Base-by-base conservation (phyloP, 345 rosid species). In the Chamaenerion angustifolium region DNA sequence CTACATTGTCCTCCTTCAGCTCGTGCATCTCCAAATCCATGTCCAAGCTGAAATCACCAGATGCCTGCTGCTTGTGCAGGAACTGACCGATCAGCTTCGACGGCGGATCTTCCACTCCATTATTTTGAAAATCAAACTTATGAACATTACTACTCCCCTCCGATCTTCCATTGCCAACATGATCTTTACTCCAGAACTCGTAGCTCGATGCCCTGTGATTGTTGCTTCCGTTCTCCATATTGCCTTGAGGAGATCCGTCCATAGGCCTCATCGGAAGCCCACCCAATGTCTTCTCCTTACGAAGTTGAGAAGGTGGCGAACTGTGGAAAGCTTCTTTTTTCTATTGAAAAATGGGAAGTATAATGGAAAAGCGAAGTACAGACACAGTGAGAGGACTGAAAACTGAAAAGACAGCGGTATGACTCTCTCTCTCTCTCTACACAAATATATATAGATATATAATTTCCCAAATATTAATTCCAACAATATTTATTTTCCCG, bases 161-260 rank as follows among this genome's bases (percentile, higher is more conserved):
- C 43, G 60, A 13, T 19, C 43, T 55, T 49, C 43, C 43, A 21
- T 40, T 19, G 31, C 16, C 47, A 4, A 23, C 57, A 1, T 50
- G 55, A 52, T 69, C 74, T 1, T 55, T 51, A 65, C 68, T 49
- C 69, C 69, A 63, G 40, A 80, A 79, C 51, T 64, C 82, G 57
- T 71, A 72, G 58, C 88, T 82, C 16, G 86, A 62, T 12, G 59
- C 94, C 56, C 88, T 74, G 92, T 78, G 72, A 51, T 82, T 63
- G 57, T 59, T 71, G 48, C 52, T 49, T 21, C 25, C 54, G n/a
- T 62, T 59, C 14, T 47, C 61, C 40, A 12, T 25, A 31, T 31
- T 31, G 10, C 8, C 8, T 5, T 31, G 37, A 31, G 37, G 37
- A 31, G 37, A 31, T 45, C 2, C 66, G 59, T 12, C 62, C 54